Conservation (phyloP, 306 rosid species). For the Dalbergia cultrata region DNA sequence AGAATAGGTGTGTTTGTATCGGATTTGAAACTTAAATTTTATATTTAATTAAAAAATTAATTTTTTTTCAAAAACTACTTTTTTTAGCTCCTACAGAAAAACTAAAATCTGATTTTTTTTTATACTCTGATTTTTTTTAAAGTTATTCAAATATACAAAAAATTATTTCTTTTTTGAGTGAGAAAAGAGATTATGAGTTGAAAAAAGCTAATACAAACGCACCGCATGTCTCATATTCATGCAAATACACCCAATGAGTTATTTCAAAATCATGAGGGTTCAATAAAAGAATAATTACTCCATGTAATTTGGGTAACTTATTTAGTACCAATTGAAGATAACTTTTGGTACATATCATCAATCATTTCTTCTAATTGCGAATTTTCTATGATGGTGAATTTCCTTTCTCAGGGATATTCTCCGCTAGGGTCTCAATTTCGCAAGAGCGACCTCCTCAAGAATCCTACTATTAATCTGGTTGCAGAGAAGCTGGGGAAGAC, state of each 20-base stretch:
- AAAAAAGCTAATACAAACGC: too few species aligned
- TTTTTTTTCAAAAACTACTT: too few species aligned
- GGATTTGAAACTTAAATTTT: too few species aligned
- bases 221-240: neutral
- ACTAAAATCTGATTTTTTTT: too few species aligned
- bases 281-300: neutral
- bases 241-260: neutral
- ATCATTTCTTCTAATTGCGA: neutral
- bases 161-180: too few species aligned
- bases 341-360: neutral
- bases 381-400: neutral
- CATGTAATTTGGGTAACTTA: neutral
- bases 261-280: neutral
- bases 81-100: too few species aligned
- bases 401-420: slow-evolving; percentile 26
- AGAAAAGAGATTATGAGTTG: too few species aligned
- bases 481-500: slow-evolving; percentile 34
- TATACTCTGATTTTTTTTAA: too few species aligned
- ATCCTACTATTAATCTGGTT: neutral
- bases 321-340: neutral
- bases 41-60: too few species aligned
- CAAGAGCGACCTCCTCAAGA: neutral
- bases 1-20: too few species aligned
- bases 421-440: slow-evolving; percentile 8
- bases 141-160: too few species aligned